Conservation (phyloP, 2,329 filamentous ascomycete genomes). For the Macroventuria anomochaeta region DNA sequence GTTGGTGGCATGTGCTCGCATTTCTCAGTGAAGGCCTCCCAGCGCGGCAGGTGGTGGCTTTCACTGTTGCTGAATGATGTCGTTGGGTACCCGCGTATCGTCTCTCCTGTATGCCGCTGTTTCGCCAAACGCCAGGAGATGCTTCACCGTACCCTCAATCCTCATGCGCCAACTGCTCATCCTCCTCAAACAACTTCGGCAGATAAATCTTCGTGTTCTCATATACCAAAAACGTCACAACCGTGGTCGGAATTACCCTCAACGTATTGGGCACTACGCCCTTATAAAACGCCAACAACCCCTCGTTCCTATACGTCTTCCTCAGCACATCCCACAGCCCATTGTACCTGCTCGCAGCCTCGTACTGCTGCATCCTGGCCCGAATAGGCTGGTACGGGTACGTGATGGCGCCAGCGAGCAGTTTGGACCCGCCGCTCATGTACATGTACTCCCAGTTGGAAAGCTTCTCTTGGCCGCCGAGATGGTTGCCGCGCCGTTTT, state of each 20-base stretch:
- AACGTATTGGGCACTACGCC: constrained; percentile 88
- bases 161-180: constrained; percentile 43
- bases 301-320: constrained; percentile 81
- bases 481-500: constrained; percentile 59
- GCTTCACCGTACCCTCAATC: too few species aligned
- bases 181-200: constrained; percentile 50
- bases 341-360: constrained; percentile 76
- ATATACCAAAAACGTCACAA: constrained; percentile 96
- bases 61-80: too few species aligned
- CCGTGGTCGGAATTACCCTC: constrained; percentile 90
- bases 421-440: constrained; percentile 80
- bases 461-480: constrained; percentile 54
- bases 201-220: constrained; percentile 86
- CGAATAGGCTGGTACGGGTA: constrained; percentile 96
- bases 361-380: constrained; percentile 86
- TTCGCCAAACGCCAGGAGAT: too few species aligned
- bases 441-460: constrained; percentile 79
- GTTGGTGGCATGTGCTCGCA: too few species aligned
- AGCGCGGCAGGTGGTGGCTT: too few species aligned
- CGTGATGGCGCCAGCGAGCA: constrained; percentile 86
- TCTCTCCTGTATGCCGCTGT: too few species aligned
- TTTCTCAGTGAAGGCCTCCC: too few species aligned
- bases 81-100: too few species aligned
- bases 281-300: constrained; percentile 85
- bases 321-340: constrained; percentile 73